Base-by-base conservation (phyloP, 805 yeast species). In the Pichia scutulata region DNA sequence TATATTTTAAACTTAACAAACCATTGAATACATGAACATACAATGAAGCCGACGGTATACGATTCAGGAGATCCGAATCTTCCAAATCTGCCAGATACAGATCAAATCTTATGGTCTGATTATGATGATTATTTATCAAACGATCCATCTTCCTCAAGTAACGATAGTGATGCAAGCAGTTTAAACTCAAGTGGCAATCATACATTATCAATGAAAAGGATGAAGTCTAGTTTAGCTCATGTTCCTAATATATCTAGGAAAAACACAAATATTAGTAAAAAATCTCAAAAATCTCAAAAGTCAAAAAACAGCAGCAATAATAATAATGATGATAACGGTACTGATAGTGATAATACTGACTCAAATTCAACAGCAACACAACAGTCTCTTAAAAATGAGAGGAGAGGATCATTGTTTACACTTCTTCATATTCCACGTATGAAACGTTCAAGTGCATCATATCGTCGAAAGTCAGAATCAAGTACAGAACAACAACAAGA, bases 41-140 rank as follows among this genome's bases (percentile, higher is more conserved):
- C 19, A 2, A 49, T 49, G 52, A 23, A 36, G n/a, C 45, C 52
- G 7, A 46, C 51, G 21, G 49, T 68, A 6, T 72, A 63, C 45
- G 76, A 72, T 56, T 72, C 76, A 1, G 69, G 63, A 7, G 76
- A 72, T 50, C 76, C 77, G 1, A 56, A 57, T 21, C 64, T 67
- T 13, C 77, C 76, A 6, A 58, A 70, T 50, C 54, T 72, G 9
- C 76, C 77, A 0, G 64, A 58, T 7, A 50, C 58, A 10, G 67
- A 64, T 45, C 58, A 62, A 19, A 22, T 62, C 2, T 50, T 56
- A 14, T 66, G 68, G 64, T 64, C 69, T 2, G 67, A 64, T 46
- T 63, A 60, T 40, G 69, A 65, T 7, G 67, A 61, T 39, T 61
- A 60, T 44, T 50, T 62, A 41, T 54, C 59, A 2, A 58, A 57